Evolutionary conservation across 1,139 yeast species (phyloP), one percentile per base, ranked within the genome.

Genomic region (Sporopachydermia cereana): DNA sequence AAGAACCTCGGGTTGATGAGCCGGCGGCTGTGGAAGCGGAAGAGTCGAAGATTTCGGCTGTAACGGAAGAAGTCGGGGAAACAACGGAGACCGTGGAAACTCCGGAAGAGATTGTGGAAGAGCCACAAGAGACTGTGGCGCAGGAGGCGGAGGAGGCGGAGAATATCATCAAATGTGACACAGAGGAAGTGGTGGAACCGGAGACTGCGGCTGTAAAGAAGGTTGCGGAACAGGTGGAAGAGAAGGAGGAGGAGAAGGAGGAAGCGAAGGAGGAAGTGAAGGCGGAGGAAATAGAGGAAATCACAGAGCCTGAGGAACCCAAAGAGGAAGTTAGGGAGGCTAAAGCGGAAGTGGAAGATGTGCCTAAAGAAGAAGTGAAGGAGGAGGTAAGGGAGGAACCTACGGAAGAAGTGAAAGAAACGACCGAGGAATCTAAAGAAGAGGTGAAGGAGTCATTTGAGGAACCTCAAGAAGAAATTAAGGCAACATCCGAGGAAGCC

Each of bases 121-220:
- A 27, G n/a, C 30, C 30, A 27, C 12, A 27, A n/a, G 30, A 27
- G n/a, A n/a, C 12, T 12, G 14, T n/a, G 30, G n/a, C 12, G 30
- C 14, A 27, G 30, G 30, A 27, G n/a, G 30, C 30, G 30, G n/a
- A 27, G 30, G 30, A 27, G n/a, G 30, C 12, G 30, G 30, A 27
- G 30, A n/a, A 12, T 12, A 27, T 12, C 14, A n/a, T 12, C 12
- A n/a, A 27, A 27, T 27, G 14, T 27, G n/a, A 27, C n/a, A n/a
- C 12, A 27, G 30, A 27, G 30, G 30, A 12, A n/a, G n/a, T n/a
- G n/a, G 30, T 12, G 22, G 58, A 56, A 36, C 43, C 49, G 22
- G 54, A 50, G 31, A 47, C 49, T 23, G 49, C 48, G 20, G 21
- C 16, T 18, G 49, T 45, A 42, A 50, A 47, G 27, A 43, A 46